Conservation (phyloP, 306 rosid genomes). For the Nissolia schottii region DNA sequence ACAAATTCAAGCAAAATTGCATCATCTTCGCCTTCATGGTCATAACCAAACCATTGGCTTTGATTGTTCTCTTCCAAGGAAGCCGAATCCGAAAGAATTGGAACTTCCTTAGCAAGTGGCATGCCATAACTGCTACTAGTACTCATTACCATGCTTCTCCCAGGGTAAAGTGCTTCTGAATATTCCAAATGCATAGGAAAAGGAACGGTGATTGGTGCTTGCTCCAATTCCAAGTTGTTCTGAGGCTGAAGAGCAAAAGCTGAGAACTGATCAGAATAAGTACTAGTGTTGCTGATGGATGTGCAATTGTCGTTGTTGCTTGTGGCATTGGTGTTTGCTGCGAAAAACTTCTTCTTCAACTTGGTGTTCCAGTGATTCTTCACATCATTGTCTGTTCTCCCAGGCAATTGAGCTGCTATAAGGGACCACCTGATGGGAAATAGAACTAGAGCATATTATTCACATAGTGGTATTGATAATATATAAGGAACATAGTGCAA, state of each 20-base stretch:
- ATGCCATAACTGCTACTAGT: not conserved
- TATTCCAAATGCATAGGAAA: not conserved
- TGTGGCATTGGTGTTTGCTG: not conserved
- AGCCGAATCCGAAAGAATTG: not conserved
- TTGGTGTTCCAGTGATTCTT: constrained; percentile 37
- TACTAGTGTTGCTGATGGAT: too few relatives aligned
- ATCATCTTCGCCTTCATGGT: constrained; percentile 1
- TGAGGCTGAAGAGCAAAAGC: constrained; percentile 9
- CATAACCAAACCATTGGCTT: constrained; percentile 12
- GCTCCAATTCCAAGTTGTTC: constrained; percentile 10
- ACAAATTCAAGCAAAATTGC: constrained; percentile 10
- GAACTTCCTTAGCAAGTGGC: not conserved
- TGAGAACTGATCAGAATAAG: not conserved
- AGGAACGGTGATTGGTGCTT: not conserved
- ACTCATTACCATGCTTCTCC: too few relatives aligned
- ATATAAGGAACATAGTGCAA: too few relatives aligned
- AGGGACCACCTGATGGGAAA: constrained; percentile 27
- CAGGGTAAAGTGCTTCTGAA: not conserved
- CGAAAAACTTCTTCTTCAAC: constrained; percentile 29
- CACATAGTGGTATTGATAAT: not conserved
- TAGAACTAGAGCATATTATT: not conserved
- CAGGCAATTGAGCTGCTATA: constrained; percentile 34
- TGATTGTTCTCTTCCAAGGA: constrained; percentile 8
- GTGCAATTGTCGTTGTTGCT: too few relatives aligned
- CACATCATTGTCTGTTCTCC: constrained; percentile 36